A percentile compares a stretch with the other conserved stretches of the same genome.
Conservation (phyloP, 192 early-diverging fungal genomes). For the Dissophora globulifera region DNA sequence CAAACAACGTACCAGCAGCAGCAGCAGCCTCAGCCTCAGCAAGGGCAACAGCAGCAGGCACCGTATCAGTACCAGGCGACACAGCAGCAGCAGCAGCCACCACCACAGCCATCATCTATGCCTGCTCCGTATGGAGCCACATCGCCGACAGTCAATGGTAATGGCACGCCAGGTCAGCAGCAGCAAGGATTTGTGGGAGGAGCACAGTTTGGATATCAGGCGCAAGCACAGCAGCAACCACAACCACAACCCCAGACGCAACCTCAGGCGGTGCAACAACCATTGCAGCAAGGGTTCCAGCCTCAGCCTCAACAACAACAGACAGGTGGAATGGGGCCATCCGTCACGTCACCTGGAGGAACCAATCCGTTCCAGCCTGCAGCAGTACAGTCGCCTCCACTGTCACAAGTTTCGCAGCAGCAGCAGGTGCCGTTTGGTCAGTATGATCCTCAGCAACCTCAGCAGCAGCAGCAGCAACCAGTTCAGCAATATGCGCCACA, state of each 20-base stretch:
- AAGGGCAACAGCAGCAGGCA: conserved; percentile 7
- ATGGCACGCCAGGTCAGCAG: conserved; percentile 4
- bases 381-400: conserved; percentile 20
- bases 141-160: not conserved
- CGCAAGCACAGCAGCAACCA: conserved; percentile 9
- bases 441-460: conserved; percentile 16
- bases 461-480: not conserved
- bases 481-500: not conserved
- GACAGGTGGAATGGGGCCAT: not conserved
- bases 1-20: conserved; percentile 29
- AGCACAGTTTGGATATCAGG: conserved; percentile 6
- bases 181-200: not conserved
- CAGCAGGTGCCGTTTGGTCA: conserved; percentile 9
- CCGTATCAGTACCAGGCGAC: conserved; percentile 10
- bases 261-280: no score
- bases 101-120: not conserved
- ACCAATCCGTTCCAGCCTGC: conserved; percentile 18
- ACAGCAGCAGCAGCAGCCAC: conserved; percentile 2
- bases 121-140: conserved; percentile 2
- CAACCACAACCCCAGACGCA: conserved; percentile 6
- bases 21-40: conserved; percentile 17
- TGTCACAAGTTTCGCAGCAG: conserved; percentile 1
- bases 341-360: conserved; percentile 2
- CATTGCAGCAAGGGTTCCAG: conserved; percentile 3
- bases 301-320: conserved; percentile 6